Evolutionary conservation across 306 rosid species (phyloP).

Genomic region (Trifolium repens): DNA sequence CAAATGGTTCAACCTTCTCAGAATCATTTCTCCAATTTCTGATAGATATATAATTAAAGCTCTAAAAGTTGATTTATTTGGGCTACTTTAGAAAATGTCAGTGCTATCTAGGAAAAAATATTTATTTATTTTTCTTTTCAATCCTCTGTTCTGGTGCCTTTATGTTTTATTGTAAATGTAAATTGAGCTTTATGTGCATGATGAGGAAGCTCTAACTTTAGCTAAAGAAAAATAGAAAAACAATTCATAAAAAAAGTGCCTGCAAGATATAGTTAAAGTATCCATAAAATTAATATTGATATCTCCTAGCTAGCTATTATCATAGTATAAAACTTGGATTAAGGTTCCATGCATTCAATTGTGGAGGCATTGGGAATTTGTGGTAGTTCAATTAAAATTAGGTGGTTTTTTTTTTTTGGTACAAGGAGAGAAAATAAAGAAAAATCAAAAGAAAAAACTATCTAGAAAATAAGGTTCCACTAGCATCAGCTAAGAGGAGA

Average conservation of each 20-base stretch:
- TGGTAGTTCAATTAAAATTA: no score
- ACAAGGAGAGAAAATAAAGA: no score
- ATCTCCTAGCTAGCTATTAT: not conserved
- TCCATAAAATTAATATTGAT: not conserved
- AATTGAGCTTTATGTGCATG: constrained; percentile 52
- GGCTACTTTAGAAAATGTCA: constrained; percentile 43
- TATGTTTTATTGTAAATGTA: constrained; percentile 53
- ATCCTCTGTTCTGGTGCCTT: constrained; percentile 23
- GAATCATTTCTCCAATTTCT: constrained; percentile 67
- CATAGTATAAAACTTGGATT: no score
- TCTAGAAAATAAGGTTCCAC: no score
- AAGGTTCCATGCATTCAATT: no score
- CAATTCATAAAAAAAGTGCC: constrained; percentile 28
- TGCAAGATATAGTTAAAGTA: constrained; percentile 21
- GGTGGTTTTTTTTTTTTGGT: no score
- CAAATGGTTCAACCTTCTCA: constrained; percentile 77
- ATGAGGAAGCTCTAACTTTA: constrained; percentile 44
- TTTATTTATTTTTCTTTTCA: constrained; percentile 41
- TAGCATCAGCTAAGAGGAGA: no score
- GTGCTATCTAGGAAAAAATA: constrained; percentile 30
- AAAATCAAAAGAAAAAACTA: no score
- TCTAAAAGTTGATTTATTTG: constrained; percentile 36
- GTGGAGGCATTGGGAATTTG: no score
- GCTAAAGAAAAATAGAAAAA: constrained; percentile 33
- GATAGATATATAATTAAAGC: constrained; percentile 30